Base-by-base conservation (phyloP, 176 grass and related monocot species). In the Miscanthus lutarioriparius region DNA sequence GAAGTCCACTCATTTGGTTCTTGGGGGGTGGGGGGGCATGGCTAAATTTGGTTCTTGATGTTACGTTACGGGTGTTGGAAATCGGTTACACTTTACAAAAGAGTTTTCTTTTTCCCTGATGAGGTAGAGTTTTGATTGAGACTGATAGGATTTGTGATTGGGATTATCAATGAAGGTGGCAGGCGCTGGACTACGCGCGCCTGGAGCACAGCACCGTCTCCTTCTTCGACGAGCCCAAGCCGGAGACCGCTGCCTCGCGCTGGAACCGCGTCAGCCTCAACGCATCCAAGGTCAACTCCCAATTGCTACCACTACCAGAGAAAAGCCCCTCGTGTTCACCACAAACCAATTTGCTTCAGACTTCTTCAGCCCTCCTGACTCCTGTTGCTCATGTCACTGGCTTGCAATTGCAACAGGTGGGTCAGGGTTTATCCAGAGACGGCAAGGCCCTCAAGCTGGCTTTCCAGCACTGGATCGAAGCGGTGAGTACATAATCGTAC, bases 391-490 rank as follows among this genome's bases (percentile, higher is more conserved):
- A 74, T 67, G 78, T 49, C 43, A 14, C 43, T 32, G 45, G 15
- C 43, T 40, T 40, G 33, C 61, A 6, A 6, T 44, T 67, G 58
- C 43, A 48, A 14, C 68, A 98, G 95, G 95, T 98, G 51, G 95
- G 95, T 62, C 89, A 88, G 79, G 95, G 95, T 86, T 82, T 95
- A 86, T 91, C 87, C 22, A 89, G 81, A 47, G 92, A 98, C 19
- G 83, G 27, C 20, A 90, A 78, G 79, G 92, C 92, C 86, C 86
- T 93, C 45, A 95, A 86, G 70, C 87, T 98, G 39, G 95, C 95
- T 62, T 98, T 98, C 87, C 92, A 95, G 74, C 95, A 98, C 91
- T 98, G 95, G 95, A 98, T 98, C 49, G 95, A 98, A 84, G 95
- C 95, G 15, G 95, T 98, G 67, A 89, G 94, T 91, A 43, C 80